Evolutionary conservation across 805 yeast genomes (phyloP), one percentile per base, ranked within the genome.

Genomic region (Cyberlindnera meyerae): DNA sequence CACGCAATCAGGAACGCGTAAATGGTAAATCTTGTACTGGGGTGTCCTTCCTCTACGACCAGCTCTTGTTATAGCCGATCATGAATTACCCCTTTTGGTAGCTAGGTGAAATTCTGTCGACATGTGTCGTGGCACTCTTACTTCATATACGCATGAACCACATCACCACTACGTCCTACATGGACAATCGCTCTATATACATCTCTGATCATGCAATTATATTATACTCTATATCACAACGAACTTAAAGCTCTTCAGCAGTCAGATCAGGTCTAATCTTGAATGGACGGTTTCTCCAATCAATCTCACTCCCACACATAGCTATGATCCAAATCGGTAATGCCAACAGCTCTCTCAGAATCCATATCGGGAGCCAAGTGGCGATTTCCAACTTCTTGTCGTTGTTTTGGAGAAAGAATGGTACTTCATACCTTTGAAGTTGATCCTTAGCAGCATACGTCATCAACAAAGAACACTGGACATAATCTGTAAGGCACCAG

Each of bases 291-390:
- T 86, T 84, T 42, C 96, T 66, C 88, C 88, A 80, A 58, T 86
- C 85, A 27, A 79, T 78, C 31, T 73, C 70, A 11, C 80, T 78
- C 0, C 96, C 96, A 21, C 67, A 45, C 81, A 87, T 79, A 1
- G 96, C 95, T 20, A 63, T 65, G 2, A 81, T 40, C 96, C 96
- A 87, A 16, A 87, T 75, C 0, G 95, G 95, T 15, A 87, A 61
- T 2, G 96, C 96, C 36, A 85, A 59, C 0, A 69, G 3, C 54
- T 87, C 96, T 35, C 96, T 66, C 24, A 75, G 54, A 0, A 71
- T 24, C 96, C 96, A 87, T 17, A 68, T 61, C 2, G 62, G 54
- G 4, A 67, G 38, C 58, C 62, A 51, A 16, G 44, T 51, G 1
- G 33, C 4, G 12, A 48, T 29, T 7, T 36, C 21, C 6, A 51